These are phyloP conservation scores for Rubia balearica DNA, from an alignment of 305 asterid species.

Conservation along the genomic window DNA sequence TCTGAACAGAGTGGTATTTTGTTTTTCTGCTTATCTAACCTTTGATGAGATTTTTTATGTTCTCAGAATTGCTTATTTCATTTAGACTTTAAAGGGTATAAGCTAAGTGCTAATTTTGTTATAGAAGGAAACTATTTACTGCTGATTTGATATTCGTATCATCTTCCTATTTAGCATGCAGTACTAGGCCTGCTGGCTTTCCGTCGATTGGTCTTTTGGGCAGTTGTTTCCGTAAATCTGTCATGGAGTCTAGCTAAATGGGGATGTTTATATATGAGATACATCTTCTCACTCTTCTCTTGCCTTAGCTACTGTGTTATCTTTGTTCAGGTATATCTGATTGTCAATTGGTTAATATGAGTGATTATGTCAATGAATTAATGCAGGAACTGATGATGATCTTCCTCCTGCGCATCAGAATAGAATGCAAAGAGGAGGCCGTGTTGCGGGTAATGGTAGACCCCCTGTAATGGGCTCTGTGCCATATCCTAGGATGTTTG, in stretches of 20 bases:
- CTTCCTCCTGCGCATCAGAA: slow-evolving; percentile 79
- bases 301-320: neutral
- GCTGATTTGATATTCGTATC: neutral
- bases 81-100: neutral
- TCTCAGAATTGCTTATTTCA: neutral
- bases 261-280: neutral
- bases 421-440: slow-evolving; percentile 69
- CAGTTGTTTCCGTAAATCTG: neutral
- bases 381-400: slow-evolving; percentile 79
- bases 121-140: neutral
- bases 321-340: neutral
- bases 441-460: slow-evolving; percentile 66
- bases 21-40: neutral
- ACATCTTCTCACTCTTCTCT: neutral
- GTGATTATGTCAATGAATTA: slow-evolving; percentile 16
- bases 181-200: neutral
- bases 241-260: neutral
- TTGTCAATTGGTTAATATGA: neutral
- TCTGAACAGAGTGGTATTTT: neutral
- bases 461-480: slow-evolving; percentile 49
- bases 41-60: neutral
- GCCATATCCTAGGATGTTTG: slow-evolving; percentile 53
- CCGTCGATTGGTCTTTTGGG: neutral
- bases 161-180: neutral
- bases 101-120: neutral